These are phyloP conservation scores for Crotalaria pallida DNA, from an alignment of 306 rosid genomes.

Conservation along the genomic window DNA sequence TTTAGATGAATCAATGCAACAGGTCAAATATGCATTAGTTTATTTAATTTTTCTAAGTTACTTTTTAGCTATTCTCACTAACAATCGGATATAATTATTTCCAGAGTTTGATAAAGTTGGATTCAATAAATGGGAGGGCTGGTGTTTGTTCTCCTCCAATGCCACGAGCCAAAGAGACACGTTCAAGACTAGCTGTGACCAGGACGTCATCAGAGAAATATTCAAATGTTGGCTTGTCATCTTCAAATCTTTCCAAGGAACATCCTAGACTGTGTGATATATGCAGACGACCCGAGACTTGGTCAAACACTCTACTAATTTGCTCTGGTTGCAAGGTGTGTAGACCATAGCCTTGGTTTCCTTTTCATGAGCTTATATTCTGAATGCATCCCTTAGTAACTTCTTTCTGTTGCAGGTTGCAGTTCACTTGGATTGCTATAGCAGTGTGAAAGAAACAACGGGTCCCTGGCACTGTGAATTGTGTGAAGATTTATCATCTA, in stretches of 20 bases:
- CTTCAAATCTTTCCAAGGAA: slow-evolving; percentile 67
- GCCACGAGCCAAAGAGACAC: slow-evolving; percentile 79
- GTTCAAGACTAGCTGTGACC: slow-evolving; percentile 61
- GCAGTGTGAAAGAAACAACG: slow-evolving; percentile 63
- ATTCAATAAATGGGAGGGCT: slow-evolving; percentile 40
- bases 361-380: background rate
- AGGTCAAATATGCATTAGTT: slow-evolving; percentile 29
- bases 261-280: slow-evolving; percentile 81
- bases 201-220: slow-evolving; percentile 65
- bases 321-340: slow-evolving; percentile 92
- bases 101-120: slow-evolving; percentile 52
- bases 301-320: slow-evolving; percentile 71
- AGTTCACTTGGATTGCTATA: slow-evolving; percentile 92
- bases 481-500: slow-evolving; percentile 65
- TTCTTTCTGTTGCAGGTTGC: slow-evolving; percentile 57
- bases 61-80: background rate
- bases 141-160: slow-evolving; percentile 63
- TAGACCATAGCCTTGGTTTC: background rate
- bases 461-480: slow-evolving; percentile 98
- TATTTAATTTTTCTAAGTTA: background rate
- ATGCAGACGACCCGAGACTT: slow-evolving; percentile 77
- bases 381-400: slow-evolving; percentile 8
- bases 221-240: slow-evolving; percentile 39
- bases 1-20: slow-evolving; percentile 60
- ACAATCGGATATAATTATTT: slow-evolving; percentile 11